Evolutionary conservation across 768 basidiomycete species (phyloP), one percentile per base, ranked within the genome.

Genomic region (Neoboletus magnificus): DNA sequence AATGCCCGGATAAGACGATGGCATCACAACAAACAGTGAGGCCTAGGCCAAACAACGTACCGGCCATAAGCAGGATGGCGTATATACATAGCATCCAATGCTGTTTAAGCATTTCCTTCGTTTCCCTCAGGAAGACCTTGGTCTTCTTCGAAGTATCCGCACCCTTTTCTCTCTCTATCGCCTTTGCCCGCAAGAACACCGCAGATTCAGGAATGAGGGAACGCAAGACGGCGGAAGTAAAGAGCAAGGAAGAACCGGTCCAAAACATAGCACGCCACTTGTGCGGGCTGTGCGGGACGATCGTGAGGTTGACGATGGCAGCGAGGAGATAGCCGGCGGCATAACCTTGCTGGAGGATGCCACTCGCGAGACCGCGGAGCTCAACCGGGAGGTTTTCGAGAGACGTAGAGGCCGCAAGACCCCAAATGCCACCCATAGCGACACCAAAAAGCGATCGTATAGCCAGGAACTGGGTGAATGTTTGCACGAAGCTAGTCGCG

Each of bases 351-450:
- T 98, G 95, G 13, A 98, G 70, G 51, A 97, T 77, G 12, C 96
- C 95, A 33, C 84, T 87, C 4, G 85, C 86, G 6, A 97, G 76
- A 33, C 96, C 96, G 67, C 95, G 89, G 29, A 85, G 83, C 63
- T 91, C 89, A n/a, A 89, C 85, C 0, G 94, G 94, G 16, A 96
- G 79, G 66, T 93, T 94, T 68, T 98, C 94, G 39, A 96, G 85
- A 0, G 89, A 85, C 1, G 89, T 93, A 0, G 91, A 80, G 1
- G 90, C 78, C 0, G 92, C 84, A 37, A 93, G 76, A 30, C 93
- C 92, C 92, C 94, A 96, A 43, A 96, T 80, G 0, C 90, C 91
- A 43, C 91, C 91, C 91, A 93, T 93, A 0, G 84, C 87, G 54
- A 94, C 78, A 64, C 92, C 92, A 66, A 94, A 95, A 32, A 96